Evolutionary conservation across 192 early-diverging fungal species (phyloP).

Genomic region (Coemansia sp.): DNA sequence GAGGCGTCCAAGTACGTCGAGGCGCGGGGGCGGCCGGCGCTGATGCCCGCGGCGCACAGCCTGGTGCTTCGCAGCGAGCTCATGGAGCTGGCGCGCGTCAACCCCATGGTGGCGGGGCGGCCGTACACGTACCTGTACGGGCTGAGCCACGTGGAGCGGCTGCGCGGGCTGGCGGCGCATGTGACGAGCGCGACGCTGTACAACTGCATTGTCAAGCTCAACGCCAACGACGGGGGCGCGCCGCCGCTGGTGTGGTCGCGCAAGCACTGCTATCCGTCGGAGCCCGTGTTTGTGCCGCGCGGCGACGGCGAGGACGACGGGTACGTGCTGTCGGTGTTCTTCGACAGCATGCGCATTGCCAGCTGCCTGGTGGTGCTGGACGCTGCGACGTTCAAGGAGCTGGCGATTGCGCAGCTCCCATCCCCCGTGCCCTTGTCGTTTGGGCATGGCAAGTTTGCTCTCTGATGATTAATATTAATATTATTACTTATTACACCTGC

Average conservation of each 20-base stretch:
- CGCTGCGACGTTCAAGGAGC: slow-evolving; percentile 63
- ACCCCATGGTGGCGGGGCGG: slow-evolving; percentile 45
- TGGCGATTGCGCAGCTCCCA: slow-evolving; percentile 66
- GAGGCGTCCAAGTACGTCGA: slow-evolving; percentile 59
- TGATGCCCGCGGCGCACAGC: slow-evolving; percentile 28
- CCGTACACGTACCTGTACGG: slow-evolving; percentile 59
- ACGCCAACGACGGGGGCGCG: slow-evolving; percentile 42
- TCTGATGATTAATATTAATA: slow-evolving; percentile 8
- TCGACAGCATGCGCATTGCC: slow-evolving; percentile 61
- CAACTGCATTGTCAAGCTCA: slow-evolving; percentile 59
- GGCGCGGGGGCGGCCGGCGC: slow-evolving; percentile 12
- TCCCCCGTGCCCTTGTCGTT: slow-evolving; percentile 71
- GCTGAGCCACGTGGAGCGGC: slow-evolving; percentile 38
- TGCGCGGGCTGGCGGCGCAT: slow-evolving; percentile 27
- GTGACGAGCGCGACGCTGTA: slow-evolving; percentile 48
- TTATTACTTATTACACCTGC: slow-evolving; percentile 7
- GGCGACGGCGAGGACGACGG: slow-evolving; percentile 70
- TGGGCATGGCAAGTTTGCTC: slow-evolving; percentile 58
- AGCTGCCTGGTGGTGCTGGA: slow-evolving; percentile 78
- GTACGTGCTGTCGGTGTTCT: slow-evolving; percentile 71
- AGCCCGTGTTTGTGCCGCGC: slow-evolving; percentile 76
- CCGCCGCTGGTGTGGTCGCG: slow-evolving; percentile 48
- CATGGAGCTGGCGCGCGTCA: slow-evolving; percentile 57
- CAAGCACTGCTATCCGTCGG: slow-evolving; percentile 73
- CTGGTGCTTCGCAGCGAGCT: slow-evolving; percentile 49